These are phyloP conservation scores for Chaetomium sp. DNA, from an alignment of 2,329 filamentous ascomycete genomes.

Conservation along the genomic window DNA sequence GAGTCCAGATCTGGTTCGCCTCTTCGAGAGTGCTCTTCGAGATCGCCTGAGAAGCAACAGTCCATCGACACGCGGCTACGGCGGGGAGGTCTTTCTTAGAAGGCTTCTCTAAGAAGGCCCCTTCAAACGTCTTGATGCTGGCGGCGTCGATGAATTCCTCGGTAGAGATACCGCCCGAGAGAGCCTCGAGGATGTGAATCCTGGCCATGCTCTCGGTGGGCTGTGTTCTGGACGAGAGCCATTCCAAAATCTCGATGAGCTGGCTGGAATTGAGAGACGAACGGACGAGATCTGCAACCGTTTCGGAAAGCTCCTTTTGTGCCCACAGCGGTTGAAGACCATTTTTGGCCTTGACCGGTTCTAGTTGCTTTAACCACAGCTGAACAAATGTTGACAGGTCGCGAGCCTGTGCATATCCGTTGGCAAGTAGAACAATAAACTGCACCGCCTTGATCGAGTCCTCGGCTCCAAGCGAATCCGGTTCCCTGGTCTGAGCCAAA, in stretches of 20 bases:
- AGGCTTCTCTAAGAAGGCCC: slow-evolving; percentile 12
- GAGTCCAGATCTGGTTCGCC: slow-evolving; percentile 24
- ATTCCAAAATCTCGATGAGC: slow-evolving; percentile 37
- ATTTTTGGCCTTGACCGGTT: slow-evolving; percentile 26
- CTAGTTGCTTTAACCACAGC: slow-evolving; percentile 41
- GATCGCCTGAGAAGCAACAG: slow-evolving; percentile 25
- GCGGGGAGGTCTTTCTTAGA: slow-evolving; percentile 16
- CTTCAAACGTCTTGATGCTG: slow-evolving; percentile 27
- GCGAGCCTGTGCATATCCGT: slow-evolving; percentile 39
- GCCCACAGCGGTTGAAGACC: slow-evolving; percentile 25
- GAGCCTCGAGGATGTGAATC: slow-evolving; percentile 37
- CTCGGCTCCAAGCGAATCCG: slow-evolving; percentile 13
- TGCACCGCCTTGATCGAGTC: slow-evolving; percentile 23
- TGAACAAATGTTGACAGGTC: slow-evolving; percentile 41
- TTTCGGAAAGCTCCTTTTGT: slow-evolving; percentile 18
- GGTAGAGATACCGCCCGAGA: slow-evolving; percentile 36
- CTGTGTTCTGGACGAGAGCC: slow-evolving; percentile 32
- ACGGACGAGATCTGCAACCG: slow-evolving; percentile 31
- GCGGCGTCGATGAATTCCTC: slow-evolving; percentile 39
- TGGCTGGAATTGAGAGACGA: slow-evolving; percentile 40
- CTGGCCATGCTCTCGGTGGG: slow-evolving; percentile 28
- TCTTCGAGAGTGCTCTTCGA: slow-evolving; percentile 24
- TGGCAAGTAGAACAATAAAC: slow-evolving; percentile 38
- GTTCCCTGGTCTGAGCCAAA: slow-evolving; percentile 31
- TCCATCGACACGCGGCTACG: slow-evolving; percentile 20